Evolutionary conservation across 2,329 filamentous ascomycete genomes (phyloP), one percentile per base, ranked within the genome.

Genomic region (Diaporthe aspalathi): DNA sequence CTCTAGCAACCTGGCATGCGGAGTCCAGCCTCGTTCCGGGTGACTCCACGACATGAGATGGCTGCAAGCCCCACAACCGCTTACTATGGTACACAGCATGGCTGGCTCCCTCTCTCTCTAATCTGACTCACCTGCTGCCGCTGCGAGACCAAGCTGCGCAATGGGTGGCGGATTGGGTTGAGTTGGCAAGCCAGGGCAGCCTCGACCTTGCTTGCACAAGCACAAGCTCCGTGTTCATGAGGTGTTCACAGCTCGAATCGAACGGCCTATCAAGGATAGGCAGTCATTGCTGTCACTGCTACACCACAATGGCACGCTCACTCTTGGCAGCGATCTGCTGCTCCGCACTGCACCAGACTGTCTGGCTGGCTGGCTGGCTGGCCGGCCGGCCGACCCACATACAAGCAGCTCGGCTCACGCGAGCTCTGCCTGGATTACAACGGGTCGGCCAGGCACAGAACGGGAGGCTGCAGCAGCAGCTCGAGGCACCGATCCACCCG

Each of bases 381-480:
- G n/a, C n/a, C n/a, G n/a, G n/a, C n/a, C n/a, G n/a, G n/a, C n/a
- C n/a, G n/a, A n/a, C 47, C 43, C 47, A 68, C 66, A 35, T 35
- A 35, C 5, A 45, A 17, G 12, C 63, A 56, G 54, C 62, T 53
- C 50, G 43, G 70, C 52, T 66, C 67, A 65, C 70, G 66, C 70
- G 29, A 63, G 66, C 67, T 57, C 67, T 66, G 56, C 57, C 67
- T 52, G 62, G 43, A 43, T 49, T 47, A 27, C 38, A 60, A 32
- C 45, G 53, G 47, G 62, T 57, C 71, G 68, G 60, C 68, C 63
- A 57, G 62, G 60, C 45, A 65, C 60, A 50, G 29, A 24, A 50
- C 60, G 60, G 60, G 56, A 68, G 62, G 54, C 62, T 62, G 60
- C 71, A 67, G 29, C 60, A 56, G 22, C 54, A 52, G 60, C 60